Evolutionary conservation across 495 filamentous ascomycete species (phyloP).

Genomic region (Lasiosphaeris hirsuta): DNA sequence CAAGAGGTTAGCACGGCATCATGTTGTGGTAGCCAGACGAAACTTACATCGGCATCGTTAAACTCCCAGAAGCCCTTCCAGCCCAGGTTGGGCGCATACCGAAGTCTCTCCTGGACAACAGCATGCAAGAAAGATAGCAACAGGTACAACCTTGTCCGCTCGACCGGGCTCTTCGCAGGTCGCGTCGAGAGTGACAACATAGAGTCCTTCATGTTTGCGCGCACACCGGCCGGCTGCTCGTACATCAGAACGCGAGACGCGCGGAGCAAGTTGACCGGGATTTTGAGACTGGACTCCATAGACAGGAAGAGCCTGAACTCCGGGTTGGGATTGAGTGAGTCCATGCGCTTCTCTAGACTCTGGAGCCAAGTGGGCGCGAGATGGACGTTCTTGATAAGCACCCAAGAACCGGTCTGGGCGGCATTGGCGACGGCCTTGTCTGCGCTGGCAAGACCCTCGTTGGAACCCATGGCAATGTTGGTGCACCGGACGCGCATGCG

Average conservation of each 20-base stretch:
- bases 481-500: slow-evolving; percentile 75
- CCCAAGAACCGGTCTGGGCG: slow-evolving; percentile 90
- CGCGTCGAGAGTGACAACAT: slow-evolving; percentile 77
- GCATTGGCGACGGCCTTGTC: slow-evolving; percentile 95
- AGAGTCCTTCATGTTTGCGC: slow-evolving; percentile 98
- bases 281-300: slow-evolving; percentile 96
- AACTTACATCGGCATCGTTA: slow-evolving; percentile 96
- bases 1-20: not conserved
- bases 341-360: slow-evolving; percentile 92
- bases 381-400: slow-evolving; percentile 98
- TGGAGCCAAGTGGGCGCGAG: slow-evolving; percentile 94
- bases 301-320: slow-evolving; percentile 96
- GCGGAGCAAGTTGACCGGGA: slow-evolving; percentile 91
- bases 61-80: slow-evolving; percentile 99
- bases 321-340: slow-evolving; percentile 87
- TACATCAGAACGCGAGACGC: slow-evolving; percentile 95
- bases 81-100: slow-evolving; percentile 90
- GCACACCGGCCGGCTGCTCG: slow-evolving; percentile 93
- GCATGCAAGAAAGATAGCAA: slow-evolving; percentile 93
- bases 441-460: slow-evolving; percentile 84
- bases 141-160: slow-evolving; percentile 87
- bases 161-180: slow-evolving; percentile 77
- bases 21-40: not conserved
- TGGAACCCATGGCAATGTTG: slow-evolving; percentile 98
- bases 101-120: slow-evolving; percentile 90